Conservation (phyloP, 1,284 basidiomycete species). For the Ceratobasidium papillatum region DNA sequence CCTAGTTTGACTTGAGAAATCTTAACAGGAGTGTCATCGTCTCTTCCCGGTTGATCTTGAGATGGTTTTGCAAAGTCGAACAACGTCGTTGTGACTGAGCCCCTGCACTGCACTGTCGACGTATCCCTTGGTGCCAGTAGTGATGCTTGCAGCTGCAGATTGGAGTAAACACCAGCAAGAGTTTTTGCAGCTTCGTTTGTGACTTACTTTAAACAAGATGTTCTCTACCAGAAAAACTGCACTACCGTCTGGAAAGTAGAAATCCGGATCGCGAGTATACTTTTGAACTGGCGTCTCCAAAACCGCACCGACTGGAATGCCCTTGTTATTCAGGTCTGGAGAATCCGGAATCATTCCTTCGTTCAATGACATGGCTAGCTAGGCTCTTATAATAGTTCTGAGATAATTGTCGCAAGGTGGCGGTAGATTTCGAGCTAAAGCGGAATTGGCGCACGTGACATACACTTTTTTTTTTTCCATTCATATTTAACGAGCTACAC, state of each 20-base stretch:
- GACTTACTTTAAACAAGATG: constrained; percentile 11
- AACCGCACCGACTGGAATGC: too few species aligned
- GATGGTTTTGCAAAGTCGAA: background rate
- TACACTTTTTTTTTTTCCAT: too few species aligned
- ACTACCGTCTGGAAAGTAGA: constrained; percentile 12
- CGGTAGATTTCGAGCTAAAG: too few species aligned
- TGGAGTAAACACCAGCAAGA: background rate
- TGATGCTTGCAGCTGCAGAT: constrained; percentile 4
- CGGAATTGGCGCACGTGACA: too few species aligned
- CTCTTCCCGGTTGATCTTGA: background rate
- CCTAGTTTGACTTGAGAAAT: background rate
- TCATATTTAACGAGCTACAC: too few species aligned
- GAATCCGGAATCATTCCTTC: background rate
- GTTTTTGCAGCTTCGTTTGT: background rate
- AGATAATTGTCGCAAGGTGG: too few species aligned
- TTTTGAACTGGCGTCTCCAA: too few species aligned
- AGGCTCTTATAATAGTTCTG: background rate
- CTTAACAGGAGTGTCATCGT: background rate
- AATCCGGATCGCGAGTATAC: background rate
- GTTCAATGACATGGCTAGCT: background rate
- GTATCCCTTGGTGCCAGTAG: background rate
- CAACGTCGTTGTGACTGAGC: background rate
- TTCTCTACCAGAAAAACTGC: constrained; percentile 15
- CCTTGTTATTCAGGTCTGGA: background rate
- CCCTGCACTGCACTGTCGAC: background rate